Percentiles rank a stretch among this genome's conserved stretches.
Evolutionary conservation across 2,329 filamentous ascomycete species (phyloP).

Genomic region (Hypoxylon sp.): DNA sequence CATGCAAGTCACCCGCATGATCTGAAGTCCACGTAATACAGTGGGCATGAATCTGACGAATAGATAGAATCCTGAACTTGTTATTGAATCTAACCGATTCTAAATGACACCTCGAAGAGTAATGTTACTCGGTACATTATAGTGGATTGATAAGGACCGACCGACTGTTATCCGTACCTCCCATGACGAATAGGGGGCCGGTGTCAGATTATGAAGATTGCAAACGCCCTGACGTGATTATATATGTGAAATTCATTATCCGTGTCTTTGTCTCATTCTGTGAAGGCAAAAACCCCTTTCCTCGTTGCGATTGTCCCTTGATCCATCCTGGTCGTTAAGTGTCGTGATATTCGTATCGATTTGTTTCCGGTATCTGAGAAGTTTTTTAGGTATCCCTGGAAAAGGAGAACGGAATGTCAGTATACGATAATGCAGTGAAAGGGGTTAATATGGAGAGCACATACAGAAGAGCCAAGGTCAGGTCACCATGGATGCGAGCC

Average conservation of each 20-base stretch:
- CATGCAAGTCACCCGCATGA: not conserved
- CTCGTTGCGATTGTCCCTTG: not conserved
- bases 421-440: not conserved
- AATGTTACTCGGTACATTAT: not conserved
- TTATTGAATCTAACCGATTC: conserved; percentile 3
- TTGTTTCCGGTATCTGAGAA: not conserved
- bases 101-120: not conserved
- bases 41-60: not conserved
- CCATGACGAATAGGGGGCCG: not conserved
- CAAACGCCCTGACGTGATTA: conserved; percentile 3
- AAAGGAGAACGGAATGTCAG: conserved; percentile 10
- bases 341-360: conserved; percentile 26
- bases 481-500: conserved; percentile 88
- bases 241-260: not conserved
- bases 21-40: not conserved
- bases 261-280: not conserved
- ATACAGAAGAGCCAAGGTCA: conserved; percentile 79
- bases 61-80: not conserved
- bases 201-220: not conserved
- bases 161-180: not conserved
- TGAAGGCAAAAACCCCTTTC: not conserved
- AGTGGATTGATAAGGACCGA: not conserved
- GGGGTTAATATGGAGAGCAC: conserved; percentile 48
- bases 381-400: conserved; percentile 34
- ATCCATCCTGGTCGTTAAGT: conserved; percentile 4